phyloP scores from a whole-genome alignment of 2,329 filamentous ascomycete genomes.

The Cadophora sp. region DNA sequence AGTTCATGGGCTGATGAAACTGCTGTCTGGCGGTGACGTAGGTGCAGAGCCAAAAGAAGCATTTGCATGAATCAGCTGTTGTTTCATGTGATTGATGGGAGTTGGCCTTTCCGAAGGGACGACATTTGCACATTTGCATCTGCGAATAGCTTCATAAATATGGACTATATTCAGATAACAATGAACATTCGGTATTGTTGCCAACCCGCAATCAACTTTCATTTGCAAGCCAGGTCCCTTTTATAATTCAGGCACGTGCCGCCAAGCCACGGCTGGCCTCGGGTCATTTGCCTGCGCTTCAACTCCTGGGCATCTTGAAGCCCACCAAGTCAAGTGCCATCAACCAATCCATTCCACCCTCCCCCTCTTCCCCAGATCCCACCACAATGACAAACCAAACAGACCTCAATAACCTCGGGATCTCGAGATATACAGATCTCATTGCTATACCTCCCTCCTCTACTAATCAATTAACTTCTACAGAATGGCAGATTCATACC shows the following conservation, averaged over 20 bases:
- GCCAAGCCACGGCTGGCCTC: not conserved
- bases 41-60: too few relatives aligned
- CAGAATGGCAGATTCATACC: slow-evolving; percentile 29
- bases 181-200: too few relatives aligned
- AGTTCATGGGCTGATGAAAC: too few relatives aligned
- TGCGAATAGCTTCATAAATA: slow-evolving; percentile 7
- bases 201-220: not conserved
- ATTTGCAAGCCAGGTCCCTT: not conserved
- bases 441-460: slow-evolving; percentile 14
- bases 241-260: not conserved
- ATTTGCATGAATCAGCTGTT: slow-evolving; percentile 5
- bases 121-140: too few relatives aligned
- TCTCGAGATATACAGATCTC: not conserved
- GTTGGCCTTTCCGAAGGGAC: too few relatives aligned
- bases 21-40: too few relatives aligned
- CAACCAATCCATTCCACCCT: not conserved
- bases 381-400: not conserved
- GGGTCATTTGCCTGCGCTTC: not conserved
- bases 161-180: not conserved
- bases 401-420: not conserved
- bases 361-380: slow-evolving; percentile 8
- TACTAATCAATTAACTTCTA: slow-evolving; percentile 11
- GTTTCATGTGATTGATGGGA: not conserved
- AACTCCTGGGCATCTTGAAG: not conserved
- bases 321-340: too few relatives aligned